Base-by-base conservation (phyloP, 2,329 filamentous ascomycete genomes). In the Chrysoporthe cubensis region DNA sequence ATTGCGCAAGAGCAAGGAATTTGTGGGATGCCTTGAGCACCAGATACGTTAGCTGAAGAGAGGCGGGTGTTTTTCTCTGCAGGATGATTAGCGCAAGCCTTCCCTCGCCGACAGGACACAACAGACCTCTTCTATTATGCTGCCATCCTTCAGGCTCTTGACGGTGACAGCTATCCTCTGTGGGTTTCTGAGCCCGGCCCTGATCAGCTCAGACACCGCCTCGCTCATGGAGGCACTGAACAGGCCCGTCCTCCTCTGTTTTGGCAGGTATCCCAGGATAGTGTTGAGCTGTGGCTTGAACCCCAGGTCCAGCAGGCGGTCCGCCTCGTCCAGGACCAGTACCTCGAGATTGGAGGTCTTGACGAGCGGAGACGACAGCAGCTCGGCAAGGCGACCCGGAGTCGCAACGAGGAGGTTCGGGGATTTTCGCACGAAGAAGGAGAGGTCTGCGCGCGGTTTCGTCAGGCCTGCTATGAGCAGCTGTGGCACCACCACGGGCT, bases 221-320 rank as follows among this genome's bases (percentile, higher is more conserved):
- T 98, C 96, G 73, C 91, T 96, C n/a, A 99, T 92, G 74, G 92
- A 96, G 14, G 96, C 96, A 75, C 93, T 97, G 80, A 98, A 99
- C 0, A 99, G 82, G 0, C 96, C 96, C 0, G 96, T 99, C 61
- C 96, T 87, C 63, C 96, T 86, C 77, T 99, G 96, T 76, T 99
- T 99, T 0, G 96, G 96, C 6, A 99, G 81, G 18, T 91, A 87
- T 0, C 88, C 88, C 32, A 99, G 81, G 52, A 98, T 97, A 66
- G 89, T 92, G 73, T 96, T 93, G 40, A 99, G 80, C 72, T 97
- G 94, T 66, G 92, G 90, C 78, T 96, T 96, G 80, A 99, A 98
- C 16, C 96, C 96, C 32, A 98, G 85, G 79, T 99, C 96, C 11
- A 99, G 83, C 40, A 99, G 82, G 67, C 96, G 87, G 78, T 99